A percentile compares a stretch with the other conserved stretches of the same genome.
Evolutionary conservation across 2,329 filamentous ascomycete genomes (phyloP).

Genomic region (Nemania abortiva): DNA sequence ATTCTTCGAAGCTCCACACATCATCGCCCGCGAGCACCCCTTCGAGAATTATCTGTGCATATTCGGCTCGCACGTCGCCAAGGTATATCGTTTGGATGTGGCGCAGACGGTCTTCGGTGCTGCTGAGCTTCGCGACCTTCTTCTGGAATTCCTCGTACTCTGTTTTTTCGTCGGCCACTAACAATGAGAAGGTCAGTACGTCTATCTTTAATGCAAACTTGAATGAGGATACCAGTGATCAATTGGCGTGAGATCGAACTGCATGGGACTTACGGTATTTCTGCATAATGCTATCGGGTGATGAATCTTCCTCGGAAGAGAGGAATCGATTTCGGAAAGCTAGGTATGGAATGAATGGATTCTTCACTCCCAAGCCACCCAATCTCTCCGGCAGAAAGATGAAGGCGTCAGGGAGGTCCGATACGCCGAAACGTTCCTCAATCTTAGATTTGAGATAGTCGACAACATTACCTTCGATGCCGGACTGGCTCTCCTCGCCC

Average conservation of each 20-base stretch:
- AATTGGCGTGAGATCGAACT: background rate
- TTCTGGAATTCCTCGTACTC: constrained; percentile 21
- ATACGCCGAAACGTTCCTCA: constrained; percentile 52
- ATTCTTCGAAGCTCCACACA: constrained; percentile 55
- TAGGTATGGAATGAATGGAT: constrained; percentile 59
- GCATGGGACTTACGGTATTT: constrained; percentile 22
- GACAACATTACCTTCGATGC: constrained; percentile 46
- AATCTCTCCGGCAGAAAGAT: constrained; percentile 60
- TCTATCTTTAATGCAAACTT: background rate
- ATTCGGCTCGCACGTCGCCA: constrained; percentile 2
- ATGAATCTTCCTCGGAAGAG: background rate
- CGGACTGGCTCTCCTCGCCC: constrained; percentile 5
- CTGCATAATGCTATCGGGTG: constrained; percentile 26
- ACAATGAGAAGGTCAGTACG: background rate
- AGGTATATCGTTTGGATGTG: constrained; percentile 17
- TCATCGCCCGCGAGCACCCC: constrained; percentile 32
- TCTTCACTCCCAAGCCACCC: constrained; percentile 60
- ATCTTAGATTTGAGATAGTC: constrained; percentile 51
- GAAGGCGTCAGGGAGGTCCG: constrained; percentile 59
- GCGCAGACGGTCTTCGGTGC: constrained; percentile 7
- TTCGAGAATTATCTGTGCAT: constrained; percentile 1
- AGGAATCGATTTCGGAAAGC: constrained; percentile 50
- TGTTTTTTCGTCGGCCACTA: constrained; percentile 27
- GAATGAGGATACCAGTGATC: background rate
- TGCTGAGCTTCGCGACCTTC: constrained; percentile 47